Evolutionary conservation across 768 basidiomycete species (phyloP).

Genomic region (Lentinula guzmanii): DNA sequence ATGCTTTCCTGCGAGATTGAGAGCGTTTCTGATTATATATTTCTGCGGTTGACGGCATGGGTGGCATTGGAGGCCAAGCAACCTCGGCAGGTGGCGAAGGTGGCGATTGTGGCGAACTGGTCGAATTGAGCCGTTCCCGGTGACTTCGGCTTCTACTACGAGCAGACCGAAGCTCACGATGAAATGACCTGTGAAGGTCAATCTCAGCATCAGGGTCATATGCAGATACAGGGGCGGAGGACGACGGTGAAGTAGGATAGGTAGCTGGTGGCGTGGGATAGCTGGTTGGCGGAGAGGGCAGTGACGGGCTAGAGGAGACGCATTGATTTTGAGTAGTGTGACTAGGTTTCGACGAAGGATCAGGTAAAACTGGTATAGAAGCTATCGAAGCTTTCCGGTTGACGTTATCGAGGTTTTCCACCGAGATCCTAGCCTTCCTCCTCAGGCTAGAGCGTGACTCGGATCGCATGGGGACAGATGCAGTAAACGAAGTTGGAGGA

Average conservation of each 20-base stretch:
- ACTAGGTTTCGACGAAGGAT: neutral
- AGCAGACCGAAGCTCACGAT: slow-evolving; percentile 5
- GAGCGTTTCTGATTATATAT: neutral
- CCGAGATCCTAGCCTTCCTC: slow-evolving; percentile 1
- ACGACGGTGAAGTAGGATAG: neutral
- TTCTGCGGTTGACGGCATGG: neutral
- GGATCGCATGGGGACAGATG: neutral
- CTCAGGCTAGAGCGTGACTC: neutral
- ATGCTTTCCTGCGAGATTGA: neutral
- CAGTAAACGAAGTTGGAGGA: neutral
- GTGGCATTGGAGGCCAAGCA: neutral
- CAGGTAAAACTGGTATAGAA: neutral
- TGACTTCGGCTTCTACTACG: slow-evolving; percentile 5
- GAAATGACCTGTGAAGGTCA: slow-evolving; percentile 1
- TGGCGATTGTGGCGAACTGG: neutral
- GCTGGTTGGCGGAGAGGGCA: neutral
- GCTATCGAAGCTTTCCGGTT: neutral
- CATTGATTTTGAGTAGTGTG: neutral
- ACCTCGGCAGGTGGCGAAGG: neutral
- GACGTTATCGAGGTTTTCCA: neutral
- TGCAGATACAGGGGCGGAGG: neutral
- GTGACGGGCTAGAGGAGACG: neutral
- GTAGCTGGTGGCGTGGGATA: neutral
- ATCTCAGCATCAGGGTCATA: neutral
- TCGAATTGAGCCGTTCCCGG: slow-evolving; percentile 1